These are phyloP conservation scores for Asterophora lycoperdoides DNA, from an alignment of 768 basidiomycete genomes.

Conservation along the genomic window DNA sequence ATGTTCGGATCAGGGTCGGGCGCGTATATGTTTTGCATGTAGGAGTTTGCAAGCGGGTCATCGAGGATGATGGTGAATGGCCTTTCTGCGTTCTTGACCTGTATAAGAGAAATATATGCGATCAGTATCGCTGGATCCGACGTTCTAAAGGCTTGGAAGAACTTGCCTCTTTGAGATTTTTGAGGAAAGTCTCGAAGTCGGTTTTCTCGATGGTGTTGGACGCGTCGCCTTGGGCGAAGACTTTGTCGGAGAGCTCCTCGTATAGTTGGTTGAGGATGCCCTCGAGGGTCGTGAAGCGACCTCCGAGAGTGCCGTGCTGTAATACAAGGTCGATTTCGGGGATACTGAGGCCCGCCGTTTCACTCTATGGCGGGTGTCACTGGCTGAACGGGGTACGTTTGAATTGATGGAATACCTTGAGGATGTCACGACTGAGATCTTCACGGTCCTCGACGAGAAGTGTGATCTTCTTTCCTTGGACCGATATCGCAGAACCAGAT, in stretches of 20 bases:
- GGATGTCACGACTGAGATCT: constrained; percentile 87
- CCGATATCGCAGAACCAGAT: constrained; percentile 85
- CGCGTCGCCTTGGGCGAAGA: constrained; percentile 73
- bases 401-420: constrained; percentile 62
- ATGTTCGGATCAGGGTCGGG: constrained; percentile 97
- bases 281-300: constrained; percentile 96
- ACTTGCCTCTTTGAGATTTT: constrained; percentile 67
- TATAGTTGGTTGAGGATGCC: constrained; percentile 93
- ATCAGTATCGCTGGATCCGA: background rate
- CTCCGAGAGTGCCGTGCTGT: constrained; percentile 91
- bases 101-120: constrained; percentile 5
- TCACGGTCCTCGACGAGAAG: constrained; percentile 90
- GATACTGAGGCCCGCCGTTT: constrained; percentile 83
- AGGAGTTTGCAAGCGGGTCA: constrained; percentile 93
- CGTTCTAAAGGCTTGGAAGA: background rate
- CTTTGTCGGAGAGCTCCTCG: constrained; percentile 89
- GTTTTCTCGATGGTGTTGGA: constrained; percentile 40
- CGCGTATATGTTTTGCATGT: constrained; percentile 95
- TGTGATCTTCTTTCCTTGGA: constrained; percentile 79
- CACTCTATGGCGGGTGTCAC: constrained; percentile 56
- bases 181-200: constrained; percentile 75
- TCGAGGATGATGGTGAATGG: constrained; percentile 93
- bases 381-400: background rate
- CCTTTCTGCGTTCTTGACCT: constrained; percentile 75
- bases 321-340: constrained; percentile 94